Conservation (phyloP, 257 asterid species). For the Salvia splendens region DNA sequence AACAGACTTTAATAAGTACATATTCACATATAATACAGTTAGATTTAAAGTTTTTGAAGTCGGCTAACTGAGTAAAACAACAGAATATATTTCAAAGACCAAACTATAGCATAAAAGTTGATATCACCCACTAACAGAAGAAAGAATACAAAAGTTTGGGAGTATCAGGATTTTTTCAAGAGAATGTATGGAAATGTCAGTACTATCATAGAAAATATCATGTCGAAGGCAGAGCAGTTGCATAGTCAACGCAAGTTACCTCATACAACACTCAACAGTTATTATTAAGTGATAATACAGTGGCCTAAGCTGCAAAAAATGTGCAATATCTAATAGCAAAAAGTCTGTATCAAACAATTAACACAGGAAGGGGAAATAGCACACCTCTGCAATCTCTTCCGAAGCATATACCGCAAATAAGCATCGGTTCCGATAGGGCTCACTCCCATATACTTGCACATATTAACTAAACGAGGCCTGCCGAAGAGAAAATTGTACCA, state of each 20-base stretch:
- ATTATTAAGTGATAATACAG: constrained; percentile 16
- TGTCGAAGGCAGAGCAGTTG: constrained; percentile 14
- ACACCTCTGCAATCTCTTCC: constrained; percentile 77
- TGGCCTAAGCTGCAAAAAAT: constrained; percentile 13
- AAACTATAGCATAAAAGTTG: background rate
- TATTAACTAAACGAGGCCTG: constrained; percentile 89
- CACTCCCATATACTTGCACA: constrained; percentile 99
- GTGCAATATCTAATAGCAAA: constrained; percentile 20
- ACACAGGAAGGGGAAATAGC: constrained; percentile 32
- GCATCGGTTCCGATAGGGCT: constrained; percentile 83
- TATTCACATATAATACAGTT: background rate
- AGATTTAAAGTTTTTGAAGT: background rate
- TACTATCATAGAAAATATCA: constrained; percentile 5
- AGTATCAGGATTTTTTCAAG: background rate
- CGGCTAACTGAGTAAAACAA: background rate
- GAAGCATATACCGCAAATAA: constrained; percentile 81
- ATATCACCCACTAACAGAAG: constrained; percentile 2
- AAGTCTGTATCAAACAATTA: constrained; percentile 17
- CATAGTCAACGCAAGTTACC: constrained; percentile 11
- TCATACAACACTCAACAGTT: background rate
- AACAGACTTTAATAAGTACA: constrained; percentile 22
- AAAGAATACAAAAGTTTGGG: background rate
- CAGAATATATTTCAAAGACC: background rate
- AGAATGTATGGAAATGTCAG: constrained; percentile 10
- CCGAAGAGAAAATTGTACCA: constrained; percentile 20